Percentiles rank a stretch among this genome's conserved stretches.
Conservation (phyloP, 805 yeast species). For the Myxozyma melibiosi region DNA sequence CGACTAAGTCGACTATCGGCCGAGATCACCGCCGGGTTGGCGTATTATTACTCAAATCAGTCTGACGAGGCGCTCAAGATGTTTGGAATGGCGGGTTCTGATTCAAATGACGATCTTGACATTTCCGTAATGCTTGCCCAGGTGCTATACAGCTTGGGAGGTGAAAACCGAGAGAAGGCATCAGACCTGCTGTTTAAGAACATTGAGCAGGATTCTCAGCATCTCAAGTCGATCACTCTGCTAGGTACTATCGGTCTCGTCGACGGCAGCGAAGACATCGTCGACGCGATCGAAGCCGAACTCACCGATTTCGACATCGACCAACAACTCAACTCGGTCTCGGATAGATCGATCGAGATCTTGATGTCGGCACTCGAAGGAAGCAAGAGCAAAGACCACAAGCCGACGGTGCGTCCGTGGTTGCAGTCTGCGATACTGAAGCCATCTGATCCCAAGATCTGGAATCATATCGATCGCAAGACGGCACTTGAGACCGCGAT, state of each 20-base stretch:
- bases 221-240: conserved; percentile 66
- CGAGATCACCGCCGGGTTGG: conserved; percentile 70
- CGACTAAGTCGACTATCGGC: conserved; percentile 50
- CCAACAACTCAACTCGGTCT: not conserved
- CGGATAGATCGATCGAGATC: conserved; percentile 21
- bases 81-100: conserved; percentile 62
- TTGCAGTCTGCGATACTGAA: conserved; percentile 71
- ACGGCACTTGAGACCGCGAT: conserved; percentile 63
- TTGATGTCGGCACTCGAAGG: conserved; percentile 29
- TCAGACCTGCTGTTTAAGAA: conserved; percentile 74
- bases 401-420: conserved; percentile 49
- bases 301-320: conserved; percentile 44
- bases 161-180: conserved; percentile 77
- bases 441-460: conserved; percentile 68
- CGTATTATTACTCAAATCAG: conserved; percentile 62
- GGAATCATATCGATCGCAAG: conserved; percentile 63
- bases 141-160: conserved; percentile 73
- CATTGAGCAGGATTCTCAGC: conserved; percentile 65
- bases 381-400: conserved; percentile 26
- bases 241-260: conserved; percentile 80
- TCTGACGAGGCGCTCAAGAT: conserved; percentile 68
- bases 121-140: conserved; percentile 77
- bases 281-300: conserved; percentile 68
- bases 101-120: conserved; percentile 60
- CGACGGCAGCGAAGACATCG: conserved; percentile 56